phyloP scores from a whole-genome alignment of 2,329 filamentous ascomycete genomes.

The Aspergillaceae sp. region DNA sequence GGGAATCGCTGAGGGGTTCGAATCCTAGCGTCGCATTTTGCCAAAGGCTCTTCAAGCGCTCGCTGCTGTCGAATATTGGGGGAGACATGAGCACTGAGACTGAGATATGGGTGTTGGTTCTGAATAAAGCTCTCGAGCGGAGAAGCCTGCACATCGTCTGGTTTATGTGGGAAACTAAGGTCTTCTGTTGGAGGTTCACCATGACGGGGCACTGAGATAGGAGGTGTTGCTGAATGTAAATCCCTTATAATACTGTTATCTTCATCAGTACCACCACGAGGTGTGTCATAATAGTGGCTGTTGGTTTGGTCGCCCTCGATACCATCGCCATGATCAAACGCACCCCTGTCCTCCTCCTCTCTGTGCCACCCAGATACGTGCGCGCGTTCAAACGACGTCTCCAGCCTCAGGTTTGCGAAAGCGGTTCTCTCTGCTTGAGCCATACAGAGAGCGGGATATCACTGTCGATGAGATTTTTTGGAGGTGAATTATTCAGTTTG shows the following conservation, averaged over 20 bases:
- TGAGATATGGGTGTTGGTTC: slow-evolving; percentile 34
- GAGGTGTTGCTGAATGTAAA: slow-evolving; percentile 35
- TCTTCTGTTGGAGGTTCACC: slow-evolving; percentile 24
- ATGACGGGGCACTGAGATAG: slow-evolving; percentile 37
- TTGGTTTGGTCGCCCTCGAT: slow-evolving; percentile 31
- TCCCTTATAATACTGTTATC: slow-evolving; percentile 31
- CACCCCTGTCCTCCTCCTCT: slow-evolving; percentile 17
- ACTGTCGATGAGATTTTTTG: neutral
- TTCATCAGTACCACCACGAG: slow-evolving; percentile 31
- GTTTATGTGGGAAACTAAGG: slow-evolving; percentile 27
- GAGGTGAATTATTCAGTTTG: neutral
- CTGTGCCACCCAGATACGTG: slow-evolving; percentile 18
- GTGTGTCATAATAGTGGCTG: slow-evolving; percentile 25
- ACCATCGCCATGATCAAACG: slow-evolving; percentile 23
- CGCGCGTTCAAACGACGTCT: slow-evolving; percentile 27
- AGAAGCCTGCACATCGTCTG: slow-evolving; percentile 28
- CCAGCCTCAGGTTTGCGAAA: slow-evolving; percentile 30
- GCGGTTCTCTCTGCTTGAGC: slow-evolving; percentile 28
- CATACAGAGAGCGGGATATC: slow-evolving; percentile 23
- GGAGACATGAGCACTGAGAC: slow-evolving; percentile 33
- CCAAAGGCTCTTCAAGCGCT: slow-evolving; percentile 32
- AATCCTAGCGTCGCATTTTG: slow-evolving; percentile 20
- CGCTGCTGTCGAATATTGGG: slow-evolving; percentile 32
- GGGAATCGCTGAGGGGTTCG: slow-evolving; percentile 21
- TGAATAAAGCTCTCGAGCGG: slow-evolving; percentile 36